Conservation (phyloP, 345 rosid species). For the Microthlaspi erraticum region DNA sequence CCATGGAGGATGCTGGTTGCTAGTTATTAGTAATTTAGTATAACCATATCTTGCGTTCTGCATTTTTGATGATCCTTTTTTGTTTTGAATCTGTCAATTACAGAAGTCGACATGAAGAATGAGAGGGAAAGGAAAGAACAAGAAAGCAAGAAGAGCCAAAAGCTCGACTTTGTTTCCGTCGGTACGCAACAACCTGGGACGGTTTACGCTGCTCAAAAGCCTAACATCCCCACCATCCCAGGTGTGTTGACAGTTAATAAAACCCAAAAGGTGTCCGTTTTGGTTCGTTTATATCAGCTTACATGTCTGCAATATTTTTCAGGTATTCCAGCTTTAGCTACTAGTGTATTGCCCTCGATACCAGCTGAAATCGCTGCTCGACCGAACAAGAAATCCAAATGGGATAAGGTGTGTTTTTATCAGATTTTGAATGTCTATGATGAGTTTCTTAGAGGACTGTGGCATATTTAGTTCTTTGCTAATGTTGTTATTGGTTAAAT, state of each 20-base stretch:
- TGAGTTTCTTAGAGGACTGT: neutral
- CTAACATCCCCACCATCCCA: conserved; percentile 65
- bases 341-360: conserved; percentile 53
- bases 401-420: conserved; percentile 75
- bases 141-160: conserved; percentile 80
- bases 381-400: conserved; percentile 89
- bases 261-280: conserved; percentile 4
- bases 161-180: conserved; percentile 70
- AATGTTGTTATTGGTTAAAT: conserved; percentile 29
- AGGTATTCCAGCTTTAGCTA: conserved; percentile 50
- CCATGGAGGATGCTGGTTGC: neutral
- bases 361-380: conserved; percentile 51
- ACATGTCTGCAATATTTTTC: conserved; percentile 18
- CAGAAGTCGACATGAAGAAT: conserved; percentile 80
- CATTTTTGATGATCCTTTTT: neutral
- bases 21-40: neutral
- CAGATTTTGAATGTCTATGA: conserved; percentile 1
- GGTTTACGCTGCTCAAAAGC: conserved; percentile 56
- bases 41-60: neutral
- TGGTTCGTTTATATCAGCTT: conserved; percentile 10
- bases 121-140: conserved; percentile 91
- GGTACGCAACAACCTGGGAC: conserved; percentile 71
- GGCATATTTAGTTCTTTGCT: neutral
- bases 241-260: conserved; percentile 49
- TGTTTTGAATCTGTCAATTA: conserved; percentile 14